Evolutionary conservation across 176 grass and related monocot species (phyloP), one percentile per base, ranked within the genome.

Genomic region (Oryza nivara): DNA sequence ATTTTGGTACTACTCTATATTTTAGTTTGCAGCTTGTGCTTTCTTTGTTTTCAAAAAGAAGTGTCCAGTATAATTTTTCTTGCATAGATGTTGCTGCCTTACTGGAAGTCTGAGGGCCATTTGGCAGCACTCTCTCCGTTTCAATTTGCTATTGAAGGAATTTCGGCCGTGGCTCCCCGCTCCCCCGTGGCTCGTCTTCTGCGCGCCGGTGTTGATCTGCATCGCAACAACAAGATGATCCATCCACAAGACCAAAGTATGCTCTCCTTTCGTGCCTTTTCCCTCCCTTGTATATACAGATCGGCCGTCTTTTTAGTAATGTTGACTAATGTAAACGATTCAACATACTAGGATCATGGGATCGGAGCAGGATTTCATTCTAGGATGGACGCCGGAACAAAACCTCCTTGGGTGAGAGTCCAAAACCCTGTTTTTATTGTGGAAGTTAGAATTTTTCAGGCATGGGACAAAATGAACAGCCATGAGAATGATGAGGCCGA

Each of bases 41-140:
- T 84, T 45, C 10, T 44, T 44, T 44, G 7, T 44, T 44, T 44
- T 44, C 9, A 44, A 58, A 28, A 82, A 61, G 64, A 76, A 9
- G 52, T 43, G 17, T 72, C 35, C 25, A 19, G 23, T 79, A 43
- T 54, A 58, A 47, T 73, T 82, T 81, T 46, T 85, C 7, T 85
- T 86, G 51, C 83, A 91, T 88, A n/a, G 84, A 81, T 69, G 80
- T 92, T 22, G 79, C 40, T 41, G 40, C 43, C 9, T 44, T 44
- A 44, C 73, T 70, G 88, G 90, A 94, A 90, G 73, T 85, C 74
- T 75, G 79, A 80, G 20, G 86, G 70, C 13, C 92, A 86, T 84
- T 91, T 94, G 86, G 68, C 68, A 41, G 7, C 7, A 41, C 40
- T 41, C 38, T 40, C 38, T 40, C 40, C 40, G 40, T 41, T 41